Evolutionary conservation across 352 stramenopile genomes (phyloP), one percentile per base, ranked within the genome.

Genomic region (Phytophthora fragariaefolia): DNA sequence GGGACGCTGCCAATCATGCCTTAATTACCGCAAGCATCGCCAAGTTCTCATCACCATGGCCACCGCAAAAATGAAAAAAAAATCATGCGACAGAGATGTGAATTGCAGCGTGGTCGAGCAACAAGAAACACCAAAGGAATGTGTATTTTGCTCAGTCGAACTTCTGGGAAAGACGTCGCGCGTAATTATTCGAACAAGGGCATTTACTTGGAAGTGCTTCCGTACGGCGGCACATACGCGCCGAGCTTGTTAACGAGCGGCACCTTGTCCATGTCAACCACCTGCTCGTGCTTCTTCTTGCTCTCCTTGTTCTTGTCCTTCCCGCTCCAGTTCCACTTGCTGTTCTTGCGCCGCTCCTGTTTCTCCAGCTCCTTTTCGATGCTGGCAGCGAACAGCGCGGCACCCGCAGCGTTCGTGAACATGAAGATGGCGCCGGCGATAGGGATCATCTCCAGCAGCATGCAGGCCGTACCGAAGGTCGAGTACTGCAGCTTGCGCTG

Each of bases 361-460:
- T 65, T 74, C 40, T 71, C 36, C 24, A 76, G 32, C 12, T 85
- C 73, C 46, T 74, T 79, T 53, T 87, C 81, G 20, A 89, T 76
- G 20, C 82, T 76, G 6, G 69, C 77, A 22, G 81, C 81, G 47
- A 87, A 90, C 22, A 87, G 46, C n/a, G 81, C 81, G 1, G 81
- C 78, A 26, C 74, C 76, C 13, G 76, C 79, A 20, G 78, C 74
- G 47, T 90, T 90, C 6, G 81, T 90, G 58, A 90, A 84, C 34
- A 85, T 69, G 49, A 90, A 87, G 49, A 90, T 51, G 15, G 70
- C 63, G 1, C 79, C 78, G 8, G 79, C 55, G 54, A 83, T 68
- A 2, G 81, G 81, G 17, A 87, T 84, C 69, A 90, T 82, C 59
- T 90, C 81, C 24, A 90, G 55, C 18, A 83, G 80, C 67, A 87